Evolutionary conservation across 2,329 filamentous ascomycete species (phyloP).

Genomic region (Sarocladiaceae sp.): DNA sequence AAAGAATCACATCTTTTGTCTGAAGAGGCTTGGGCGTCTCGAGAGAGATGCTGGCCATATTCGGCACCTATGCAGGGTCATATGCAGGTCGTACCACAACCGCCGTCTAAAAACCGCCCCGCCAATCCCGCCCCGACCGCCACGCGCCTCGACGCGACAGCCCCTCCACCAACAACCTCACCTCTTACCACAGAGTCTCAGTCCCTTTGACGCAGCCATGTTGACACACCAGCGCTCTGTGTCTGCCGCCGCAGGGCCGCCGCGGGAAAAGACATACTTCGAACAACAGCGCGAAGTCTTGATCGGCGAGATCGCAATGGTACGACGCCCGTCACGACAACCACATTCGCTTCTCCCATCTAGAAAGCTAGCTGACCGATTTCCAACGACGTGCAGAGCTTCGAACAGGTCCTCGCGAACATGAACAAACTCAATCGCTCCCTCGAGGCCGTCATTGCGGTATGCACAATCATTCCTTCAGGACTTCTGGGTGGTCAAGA

Average conservation of each 20-base stretch:
- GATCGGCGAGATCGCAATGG: constrained; percentile 66
- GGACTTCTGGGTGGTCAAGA: no score
- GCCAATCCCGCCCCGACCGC: not conserved
- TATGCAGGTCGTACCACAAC: no score
- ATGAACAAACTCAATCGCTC: constrained; percentile 93
- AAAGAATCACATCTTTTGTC: no score
- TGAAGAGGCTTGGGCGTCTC: no score
- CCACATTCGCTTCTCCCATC: not conserved
- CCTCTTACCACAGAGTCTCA: not conserved
- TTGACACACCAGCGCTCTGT: constrained; percentile 23
- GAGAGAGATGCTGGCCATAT: no score
- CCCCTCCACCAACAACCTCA: not conserved
- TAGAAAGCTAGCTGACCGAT: constrained; percentile 4
- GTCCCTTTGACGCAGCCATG: constrained; percentile 18
- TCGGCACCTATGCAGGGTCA: no score
- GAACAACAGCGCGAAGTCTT: constrained; percentile 69
- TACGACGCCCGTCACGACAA: constrained; percentile 26
- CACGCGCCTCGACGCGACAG: not conserved
- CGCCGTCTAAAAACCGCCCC: no score
- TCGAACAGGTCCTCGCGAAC: constrained; percentile 90
- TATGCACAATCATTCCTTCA: constrained; percentile 39
- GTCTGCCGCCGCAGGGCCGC: constrained; percentile 19
- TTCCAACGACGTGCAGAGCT: constrained; percentile 39
- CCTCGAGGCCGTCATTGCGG: constrained; percentile 83
- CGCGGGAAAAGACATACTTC: constrained; percentile 55